Evolutionary conservation across 306 rosid genomes (phyloP).

Genomic region (Prunus padus): DNA sequence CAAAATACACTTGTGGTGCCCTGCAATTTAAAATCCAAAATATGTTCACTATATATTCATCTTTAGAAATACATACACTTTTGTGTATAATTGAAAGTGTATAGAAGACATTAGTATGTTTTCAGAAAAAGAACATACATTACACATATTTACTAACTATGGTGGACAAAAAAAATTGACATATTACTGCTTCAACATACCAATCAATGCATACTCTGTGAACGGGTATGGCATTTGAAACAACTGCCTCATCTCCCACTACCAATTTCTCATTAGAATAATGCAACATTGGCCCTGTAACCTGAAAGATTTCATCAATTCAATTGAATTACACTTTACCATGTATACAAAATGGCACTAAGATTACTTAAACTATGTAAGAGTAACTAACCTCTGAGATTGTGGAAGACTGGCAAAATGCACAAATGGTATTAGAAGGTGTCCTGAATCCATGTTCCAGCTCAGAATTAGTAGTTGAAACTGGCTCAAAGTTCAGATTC

Average conservation of each 20-base stretch:
- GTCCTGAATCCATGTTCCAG: slow-evolving; percentile 14
- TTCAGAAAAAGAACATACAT: neutral
- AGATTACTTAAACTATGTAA: neutral
- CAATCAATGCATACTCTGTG: slow-evolving; percentile 76
- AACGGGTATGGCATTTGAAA: slow-evolving; percentile 65
- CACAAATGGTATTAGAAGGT: slow-evolving; percentile 43
- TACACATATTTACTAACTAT: neutral
- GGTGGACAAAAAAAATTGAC: neutral
- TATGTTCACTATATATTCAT: neutral
- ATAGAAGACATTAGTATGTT: neutral
- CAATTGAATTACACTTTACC: neutral
- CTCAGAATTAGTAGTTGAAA: slow-evolving; percentile 2
- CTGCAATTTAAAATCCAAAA: slow-evolving; percentile 45
- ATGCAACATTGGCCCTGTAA: slow-evolving; percentile 74
- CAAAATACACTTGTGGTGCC: slow-evolving; percentile 87
- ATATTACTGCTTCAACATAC: slow-evolving; percentile 33
- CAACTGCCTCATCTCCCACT: slow-evolving; percentile 52
- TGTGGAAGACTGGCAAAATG: slow-evolving; percentile 78
- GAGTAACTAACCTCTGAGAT: slow-evolving; percentile 54
- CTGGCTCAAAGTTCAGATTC: slow-evolving; percentile 24
- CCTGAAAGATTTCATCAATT: slow-evolving; percentile 40
- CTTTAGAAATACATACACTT: neutral
- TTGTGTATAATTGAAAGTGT: neutral
- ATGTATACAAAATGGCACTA: neutral
- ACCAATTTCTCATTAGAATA: slow-evolving; percentile 59